Conservation (phyloP, 371 early-diverging fungal species). For the Mortierella sp. region DNA sequence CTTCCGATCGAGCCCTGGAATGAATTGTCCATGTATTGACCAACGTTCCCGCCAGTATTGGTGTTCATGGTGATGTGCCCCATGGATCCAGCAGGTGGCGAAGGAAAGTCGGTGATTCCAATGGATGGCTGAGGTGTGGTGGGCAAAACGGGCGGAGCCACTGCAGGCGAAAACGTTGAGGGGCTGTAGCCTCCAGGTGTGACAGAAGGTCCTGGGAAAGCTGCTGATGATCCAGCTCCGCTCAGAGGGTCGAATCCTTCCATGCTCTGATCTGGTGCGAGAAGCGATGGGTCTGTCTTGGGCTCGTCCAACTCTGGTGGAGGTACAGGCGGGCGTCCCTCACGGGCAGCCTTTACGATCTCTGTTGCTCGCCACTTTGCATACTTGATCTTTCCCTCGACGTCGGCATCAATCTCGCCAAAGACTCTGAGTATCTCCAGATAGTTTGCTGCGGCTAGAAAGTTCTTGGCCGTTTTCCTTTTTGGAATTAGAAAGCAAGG, state of each 20-base stretch:
- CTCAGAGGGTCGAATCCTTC: conserved; percentile 12
- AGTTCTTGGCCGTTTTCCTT: conserved; percentile 88
- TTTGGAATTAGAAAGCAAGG: not conserved
- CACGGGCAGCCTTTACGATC: conserved; percentile 91
- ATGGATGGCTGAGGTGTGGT: conserved; percentile 1
- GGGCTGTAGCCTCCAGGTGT: not conserved
- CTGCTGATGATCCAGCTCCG: not conserved
- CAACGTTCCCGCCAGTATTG: not conserved
- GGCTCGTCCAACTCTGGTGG: conserved; percentile 67
- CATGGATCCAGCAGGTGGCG: conserved; percentile 29
- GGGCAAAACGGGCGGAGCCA: conserved; percentile 3
- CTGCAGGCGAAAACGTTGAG: conserved; percentile 12
- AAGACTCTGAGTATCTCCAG: conserved; percentile 84
- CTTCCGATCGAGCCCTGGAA: conserved; percentile 14
- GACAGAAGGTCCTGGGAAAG: too few relatives aligned
- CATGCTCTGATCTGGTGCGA: conserved; percentile 2
- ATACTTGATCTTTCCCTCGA: conserved; percentile 91
- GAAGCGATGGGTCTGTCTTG: conserved; percentile 2
- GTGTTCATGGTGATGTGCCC: conserved; percentile 34
- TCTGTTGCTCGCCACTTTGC: conserved; percentile 96
- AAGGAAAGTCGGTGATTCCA: conserved; percentile 44
- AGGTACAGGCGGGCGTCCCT: conserved; percentile 80
- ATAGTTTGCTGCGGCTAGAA: conserved; percentile 86
- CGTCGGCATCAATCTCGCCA: conserved; percentile 78
- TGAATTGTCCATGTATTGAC: conserved; percentile 11